These are phyloP conservation scores for Syzygium oleosum DNA, from an alignment of 345 rosid species.

Conservation along the genomic window DNA sequence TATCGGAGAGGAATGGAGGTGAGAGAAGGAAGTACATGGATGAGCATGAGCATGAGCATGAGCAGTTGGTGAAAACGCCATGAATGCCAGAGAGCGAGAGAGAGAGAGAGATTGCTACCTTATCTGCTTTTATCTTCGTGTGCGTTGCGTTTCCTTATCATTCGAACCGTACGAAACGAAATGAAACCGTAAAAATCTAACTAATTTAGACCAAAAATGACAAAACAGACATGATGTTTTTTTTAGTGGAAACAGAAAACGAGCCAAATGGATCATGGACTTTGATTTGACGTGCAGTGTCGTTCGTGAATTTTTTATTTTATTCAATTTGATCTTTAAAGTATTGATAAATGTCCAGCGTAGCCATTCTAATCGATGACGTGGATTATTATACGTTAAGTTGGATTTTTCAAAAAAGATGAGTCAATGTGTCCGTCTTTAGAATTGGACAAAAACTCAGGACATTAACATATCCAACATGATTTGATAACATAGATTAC, in stretches of 20 bases:
- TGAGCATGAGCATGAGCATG: background rate
- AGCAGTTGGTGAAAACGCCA: background rate
- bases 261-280: accelerated
- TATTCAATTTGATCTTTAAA: accelerated
- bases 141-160: background rate
- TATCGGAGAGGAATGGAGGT: background rate
- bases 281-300: accelerated
- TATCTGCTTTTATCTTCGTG: background rate
- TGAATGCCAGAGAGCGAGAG: background rate
- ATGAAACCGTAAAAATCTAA: background rate
- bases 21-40: background rate
- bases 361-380: accelerated
- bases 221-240: background rate
- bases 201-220: background rate
- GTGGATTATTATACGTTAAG: background rate
- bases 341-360: accelerated
- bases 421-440: background rate
- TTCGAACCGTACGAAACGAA: background rate
- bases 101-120: background rate
- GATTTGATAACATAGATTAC: background rate
- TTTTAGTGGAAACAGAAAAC: background rate
- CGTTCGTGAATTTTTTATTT: background rate
- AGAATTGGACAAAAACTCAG: background rate
- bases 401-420: background rate
- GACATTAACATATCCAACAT: background rate